Percentiles rank a stretch among this genome's conserved stretches.
Evolutionary conservation across 2,329 filamentous ascomycete species (phyloP).

Genomic region (Dactylonectria macrodidyma): DNA sequence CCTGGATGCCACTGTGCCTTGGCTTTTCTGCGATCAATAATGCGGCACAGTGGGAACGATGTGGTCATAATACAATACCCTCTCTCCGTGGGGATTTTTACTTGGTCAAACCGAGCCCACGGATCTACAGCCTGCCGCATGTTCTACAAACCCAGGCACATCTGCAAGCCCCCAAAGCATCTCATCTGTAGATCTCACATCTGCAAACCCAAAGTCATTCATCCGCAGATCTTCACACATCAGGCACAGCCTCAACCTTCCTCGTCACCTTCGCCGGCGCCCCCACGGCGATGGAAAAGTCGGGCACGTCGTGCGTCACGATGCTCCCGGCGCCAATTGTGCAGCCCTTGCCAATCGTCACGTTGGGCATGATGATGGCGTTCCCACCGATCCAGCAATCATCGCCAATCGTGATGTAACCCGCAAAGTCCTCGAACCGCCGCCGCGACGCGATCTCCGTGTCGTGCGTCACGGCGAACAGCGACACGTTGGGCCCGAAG

Average conservation of each 20-base stretch:
- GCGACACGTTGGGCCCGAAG: slow-evolving; percentile 78
- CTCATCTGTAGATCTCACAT: background rate
- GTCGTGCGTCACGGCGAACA: slow-evolving; percentile 81
- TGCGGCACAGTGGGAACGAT: background rate
- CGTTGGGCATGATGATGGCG: slow-evolving; percentile 64
- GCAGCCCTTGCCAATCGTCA: slow-evolving; percentile 66
- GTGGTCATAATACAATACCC: background rate
- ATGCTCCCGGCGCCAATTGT: slow-evolving; percentile 65
- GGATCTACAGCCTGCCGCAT: too few species aligned
- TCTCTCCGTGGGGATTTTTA: too few species aligned
- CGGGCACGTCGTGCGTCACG: slow-evolving; percentile 64
- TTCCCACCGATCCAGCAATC: slow-evolving; percentile 70
- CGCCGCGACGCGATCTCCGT: slow-evolving; percentile 67
- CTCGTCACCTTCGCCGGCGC: slow-evolving; percentile 63
- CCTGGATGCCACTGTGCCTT: background rate
- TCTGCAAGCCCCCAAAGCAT: background rate
- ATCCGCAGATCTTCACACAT: slow-evolving; percentile 37
- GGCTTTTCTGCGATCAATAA: background rate
- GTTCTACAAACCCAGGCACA: too few species aligned
- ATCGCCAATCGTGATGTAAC: slow-evolving; percentile 62
- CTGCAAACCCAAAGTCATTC: background rate
- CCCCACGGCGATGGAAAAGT: slow-evolving; percentile 63
- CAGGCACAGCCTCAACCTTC: slow-evolving; percentile 57
- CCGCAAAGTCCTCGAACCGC: slow-evolving; percentile 60
- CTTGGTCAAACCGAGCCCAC: too few species aligned